phyloP scores from a whole-genome alignment of 139 green algal species.

The Dunaliella primolecta region DNA sequence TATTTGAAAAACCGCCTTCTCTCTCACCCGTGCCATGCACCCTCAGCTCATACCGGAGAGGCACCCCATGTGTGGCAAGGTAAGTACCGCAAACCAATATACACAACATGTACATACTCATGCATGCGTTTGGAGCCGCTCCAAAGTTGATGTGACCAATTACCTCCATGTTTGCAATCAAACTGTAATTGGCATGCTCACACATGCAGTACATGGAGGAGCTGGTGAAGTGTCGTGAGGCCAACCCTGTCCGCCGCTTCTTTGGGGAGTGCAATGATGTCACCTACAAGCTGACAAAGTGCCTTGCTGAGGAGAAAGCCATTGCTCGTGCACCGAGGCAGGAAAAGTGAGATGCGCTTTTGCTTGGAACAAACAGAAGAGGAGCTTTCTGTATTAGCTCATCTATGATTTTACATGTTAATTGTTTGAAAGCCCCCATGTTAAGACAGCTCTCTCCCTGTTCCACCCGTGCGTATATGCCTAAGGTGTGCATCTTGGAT shows the following conservation, averaged over 20 bases:
- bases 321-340: slow-evolving; percentile 20
- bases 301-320: slow-evolving; percentile 75
- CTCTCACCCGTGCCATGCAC: no score
- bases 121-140: no score
- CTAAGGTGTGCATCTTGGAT: no score
- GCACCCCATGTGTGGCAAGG: slow-evolving; percentile 55
- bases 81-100: background rate
- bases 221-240: slow-evolving; percentile 61
- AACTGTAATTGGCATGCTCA: background rate
- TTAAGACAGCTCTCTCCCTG: no score
- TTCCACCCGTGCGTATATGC: no score
- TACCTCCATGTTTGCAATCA: background rate
- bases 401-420: no score
- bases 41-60: slow-evolving; percentile 50
- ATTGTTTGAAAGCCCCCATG: no score
- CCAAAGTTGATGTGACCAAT: background rate
- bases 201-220: slow-evolving; percentile 66
- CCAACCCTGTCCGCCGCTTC: slow-evolving; percentile 64
- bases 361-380: background rate
- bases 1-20: no score
- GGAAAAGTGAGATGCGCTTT: slow-evolving; percentile 9
- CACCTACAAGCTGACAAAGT: slow-evolving; percentile 63
- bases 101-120: background rate
- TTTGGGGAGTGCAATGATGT: slow-evolving; percentile 70
- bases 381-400: no score